Base-by-base conservation (phyloP, 257 asterid genomes). In the Solanum peruvianum region DNA sequence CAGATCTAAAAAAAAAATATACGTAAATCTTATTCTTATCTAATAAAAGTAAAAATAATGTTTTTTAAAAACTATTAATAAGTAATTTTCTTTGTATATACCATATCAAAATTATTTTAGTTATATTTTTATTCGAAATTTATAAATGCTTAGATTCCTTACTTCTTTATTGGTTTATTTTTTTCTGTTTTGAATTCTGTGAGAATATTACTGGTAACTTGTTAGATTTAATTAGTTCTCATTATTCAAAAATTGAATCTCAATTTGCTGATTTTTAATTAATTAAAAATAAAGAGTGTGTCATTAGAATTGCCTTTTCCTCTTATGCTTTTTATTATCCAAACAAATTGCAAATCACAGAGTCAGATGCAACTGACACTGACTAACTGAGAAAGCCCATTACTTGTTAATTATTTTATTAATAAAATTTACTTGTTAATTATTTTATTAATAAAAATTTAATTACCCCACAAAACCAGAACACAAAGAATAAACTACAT, bases 11-110 rank as follows among this genome's bases (percentile, higher is more conserved):
- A 21, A n/a, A 10, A 6, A 60, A 15, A 9, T 10, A 3, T 10
- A 10, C 0, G 3, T 0, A 62, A 62, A 62, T 0, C 0, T 23
- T 62, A 62, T 62, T 2, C 2, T 13, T 23, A 23, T 23, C 1
- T 62, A 2, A 6, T 23, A 0, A 4, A 23, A 11, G 1, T 60
- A 60, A 3, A 9, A 23, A 21, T 1, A 9, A 2, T 60, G 0
- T 4, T 9, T 60, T 5, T 0, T 0, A 23, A 60, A 60, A 11
- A 60, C 0, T 12, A 10, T 60, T 2, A 2, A 1, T 23, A 4
- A 60, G 29, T 37, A 37, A 37, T 37, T 37, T 37, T 5, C 39
- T 37, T 37, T 37, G 39, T 37, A 37, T 37, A 37, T 37, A 37
- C 1, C 39, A 37, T 37, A 37, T 37, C 7, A 5, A 35, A 35